Percentiles rank a stretch among this genome's conserved stretches.
phyloP scores from a whole-genome alignment of 1,284 basidiomycete species.

The Trametes polyzona region DNA sequence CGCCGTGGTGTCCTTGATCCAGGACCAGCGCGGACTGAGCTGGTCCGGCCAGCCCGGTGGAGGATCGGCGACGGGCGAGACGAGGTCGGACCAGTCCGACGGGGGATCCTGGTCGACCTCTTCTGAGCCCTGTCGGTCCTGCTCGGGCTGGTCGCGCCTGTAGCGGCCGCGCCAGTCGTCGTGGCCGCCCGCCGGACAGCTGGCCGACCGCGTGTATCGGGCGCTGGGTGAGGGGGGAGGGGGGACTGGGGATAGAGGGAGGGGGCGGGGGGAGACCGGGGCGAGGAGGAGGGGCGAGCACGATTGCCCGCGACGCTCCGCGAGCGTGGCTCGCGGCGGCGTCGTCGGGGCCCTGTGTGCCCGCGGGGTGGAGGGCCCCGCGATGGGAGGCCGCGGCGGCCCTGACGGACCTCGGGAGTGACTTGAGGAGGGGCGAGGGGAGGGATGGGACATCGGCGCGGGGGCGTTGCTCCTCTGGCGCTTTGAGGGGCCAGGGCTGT shows the following conservation, averaged over 20 bases:
- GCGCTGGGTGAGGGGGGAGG: too few relatives aligned
- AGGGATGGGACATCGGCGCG: not conserved
- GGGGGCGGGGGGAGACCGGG: too few relatives aligned
- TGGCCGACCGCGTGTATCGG: not conserved
- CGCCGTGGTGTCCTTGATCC: not conserved
- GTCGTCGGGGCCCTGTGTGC: too few relatives aligned
- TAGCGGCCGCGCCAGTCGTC: too few relatives aligned
- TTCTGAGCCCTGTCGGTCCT: not conserved
- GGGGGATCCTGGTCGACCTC: not conserved
- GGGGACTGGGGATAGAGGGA: too few relatives aligned
- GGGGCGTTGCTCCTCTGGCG: not conserved
- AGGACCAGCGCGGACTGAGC: not conserved
- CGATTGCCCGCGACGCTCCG: too few relatives aligned
- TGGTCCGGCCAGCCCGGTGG: constrained; percentile 2
- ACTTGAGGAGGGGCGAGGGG: not conserved
- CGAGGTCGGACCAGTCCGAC: not conserved
- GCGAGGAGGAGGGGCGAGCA: too few relatives aligned
- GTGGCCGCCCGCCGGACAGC: not conserved
- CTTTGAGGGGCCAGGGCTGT: not conserved
- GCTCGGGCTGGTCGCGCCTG: too few relatives aligned
- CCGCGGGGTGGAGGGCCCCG: too few relatives aligned
- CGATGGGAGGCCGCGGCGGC: not conserved
- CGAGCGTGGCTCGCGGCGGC: too few relatives aligned
- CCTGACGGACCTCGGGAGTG: not conserved
- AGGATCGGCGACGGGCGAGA: not conserved